Percentiles rank a stretch among this genome's conserved stretches.
Evolutionary conservation across 305 asterid species (phyloP).

Genomic region (Rubia tinctorum): DNA sequence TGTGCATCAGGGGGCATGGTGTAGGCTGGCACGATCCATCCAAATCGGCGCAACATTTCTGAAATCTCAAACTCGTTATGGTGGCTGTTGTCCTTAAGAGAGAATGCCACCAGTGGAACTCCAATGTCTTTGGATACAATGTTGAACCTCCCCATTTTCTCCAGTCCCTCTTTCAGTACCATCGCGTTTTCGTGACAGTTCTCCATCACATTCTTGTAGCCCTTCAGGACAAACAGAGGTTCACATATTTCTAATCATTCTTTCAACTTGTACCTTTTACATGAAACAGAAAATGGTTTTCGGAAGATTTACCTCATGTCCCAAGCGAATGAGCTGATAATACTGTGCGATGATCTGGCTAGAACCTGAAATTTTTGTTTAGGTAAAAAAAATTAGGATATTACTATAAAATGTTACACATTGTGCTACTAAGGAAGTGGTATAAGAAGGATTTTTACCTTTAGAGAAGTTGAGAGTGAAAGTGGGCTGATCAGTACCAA

Average conservation of each 20-base stretch:
- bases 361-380: conserved; percentile 65
- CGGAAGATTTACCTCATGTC: conserved; percentile 42
- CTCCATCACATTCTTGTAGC: conserved; percentile 63
- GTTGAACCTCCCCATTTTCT: conserved; percentile 53
- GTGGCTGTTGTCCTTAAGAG: conserved; percentile 56
- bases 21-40: conserved; percentile 76
- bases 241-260: neutral
- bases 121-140: conserved; percentile 71
- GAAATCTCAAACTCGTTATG: conserved; percentile 68
- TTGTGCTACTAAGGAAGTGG: too few species aligned
- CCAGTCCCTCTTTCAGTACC: conserved; percentile 53
- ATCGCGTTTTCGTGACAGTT: conserved; percentile 66
- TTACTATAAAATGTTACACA: too few species aligned
- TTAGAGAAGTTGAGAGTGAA: too few species aligned
- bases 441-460: too few species aligned
- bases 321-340: conserved; percentile 71
- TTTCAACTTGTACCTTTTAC: neutral
- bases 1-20: conserved; percentile 72
- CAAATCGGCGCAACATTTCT: conserved; percentile 50
- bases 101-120: conserved; percentile 71
- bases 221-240: conserved; percentile 29
- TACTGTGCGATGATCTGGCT: conserved; percentile 78
- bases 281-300: neutral
- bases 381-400: too few species aligned
- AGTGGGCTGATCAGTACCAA: too few species aligned